Evolutionary conservation across 768 basidiomycete genomes (phyloP).

Genomic region (Rhizopogon sp.): DNA sequence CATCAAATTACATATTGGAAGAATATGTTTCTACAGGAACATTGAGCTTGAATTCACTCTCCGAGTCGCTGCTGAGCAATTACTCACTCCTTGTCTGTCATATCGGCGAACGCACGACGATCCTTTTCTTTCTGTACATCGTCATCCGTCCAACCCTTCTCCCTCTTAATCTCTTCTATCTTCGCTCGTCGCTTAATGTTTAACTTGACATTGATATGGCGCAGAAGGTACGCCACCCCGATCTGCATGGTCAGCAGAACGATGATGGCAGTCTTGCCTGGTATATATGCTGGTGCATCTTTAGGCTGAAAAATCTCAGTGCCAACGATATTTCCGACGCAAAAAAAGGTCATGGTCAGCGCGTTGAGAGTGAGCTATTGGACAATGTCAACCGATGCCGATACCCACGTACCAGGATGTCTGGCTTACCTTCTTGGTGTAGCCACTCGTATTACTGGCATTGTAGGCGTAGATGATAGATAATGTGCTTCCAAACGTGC

Average conservation of each 20-base stretch:
- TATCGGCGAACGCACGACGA: constrained; percentile 21
- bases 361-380: constrained; percentile 16
- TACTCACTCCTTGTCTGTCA: constrained; percentile 23
- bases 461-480: constrained; percentile 22
- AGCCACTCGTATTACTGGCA: constrained; percentile 19
- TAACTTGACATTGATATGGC: constrained; percentile 16
- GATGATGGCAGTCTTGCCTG: constrained; percentile 30
- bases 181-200: constrained; percentile 14
- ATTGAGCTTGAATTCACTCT: neutral
- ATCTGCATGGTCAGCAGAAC: constrained; percentile 20
- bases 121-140: constrained; percentile 19
- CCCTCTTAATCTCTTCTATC: constrained; percentile 11
- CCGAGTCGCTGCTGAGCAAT: neutral
- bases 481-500: constrained; percentile 22
- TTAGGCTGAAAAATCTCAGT: constrained; percentile 20
- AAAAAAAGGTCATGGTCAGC: constrained; percentile 12
- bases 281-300: constrained; percentile 23
- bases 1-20: constrained; percentile 8
- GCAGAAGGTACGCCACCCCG: constrained; percentile 15
- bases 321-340: constrained; percentile 19
- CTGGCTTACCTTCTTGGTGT: constrained; percentile 22
- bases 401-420: neutral
- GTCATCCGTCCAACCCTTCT: constrained; percentile 19
- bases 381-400: neutral
- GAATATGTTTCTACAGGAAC: neutral